Evolutionary conservation across 768 basidiomycete genomes (phyloP).

Genomic region (Suillus hirtellus): DNA sequence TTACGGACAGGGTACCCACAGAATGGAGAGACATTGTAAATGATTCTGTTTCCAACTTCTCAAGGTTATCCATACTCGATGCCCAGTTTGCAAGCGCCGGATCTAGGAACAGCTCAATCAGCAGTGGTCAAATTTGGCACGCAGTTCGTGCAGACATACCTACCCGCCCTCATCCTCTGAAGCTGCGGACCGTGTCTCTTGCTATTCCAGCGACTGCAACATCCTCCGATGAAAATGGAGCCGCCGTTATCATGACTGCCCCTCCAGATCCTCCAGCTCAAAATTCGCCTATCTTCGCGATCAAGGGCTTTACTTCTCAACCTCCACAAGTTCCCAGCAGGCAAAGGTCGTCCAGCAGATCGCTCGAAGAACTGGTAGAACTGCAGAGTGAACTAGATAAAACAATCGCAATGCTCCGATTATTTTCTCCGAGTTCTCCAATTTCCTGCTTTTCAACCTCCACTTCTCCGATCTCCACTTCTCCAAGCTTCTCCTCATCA

Average conservation of each 20-base stretch:
- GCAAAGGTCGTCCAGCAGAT: conserved; percentile 27
- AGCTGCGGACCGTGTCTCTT: conserved; percentile 6
- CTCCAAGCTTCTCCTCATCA: conserved; percentile 35
- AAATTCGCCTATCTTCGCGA: conserved; percentile 48
- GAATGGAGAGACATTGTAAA: conserved; percentile 11
- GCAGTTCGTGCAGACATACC: conserved; percentile 7
- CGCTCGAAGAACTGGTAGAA: conserved; percentile 54
- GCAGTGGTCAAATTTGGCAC: conserved; percentile 9
- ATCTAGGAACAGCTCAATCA: conserved; percentile 14
- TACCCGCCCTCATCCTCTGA: conserved; percentile 7
- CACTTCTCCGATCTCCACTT: conserved; percentile 5
- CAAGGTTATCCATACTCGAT: conserved; percentile 14
- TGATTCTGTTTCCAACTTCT: conserved; percentile 11
- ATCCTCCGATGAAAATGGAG: background rate
- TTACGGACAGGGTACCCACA: conserved; percentile 14
- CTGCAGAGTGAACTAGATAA: conserved; percentile 65
- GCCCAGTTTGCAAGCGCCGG: conserved; percentile 10
- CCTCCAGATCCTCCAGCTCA: conserved; percentile 16
- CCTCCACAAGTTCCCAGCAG: conserved; percentile 11
- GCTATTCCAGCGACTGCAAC: conserved; percentile 6
- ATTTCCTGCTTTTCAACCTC: background rate
- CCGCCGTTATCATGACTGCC: background rate
- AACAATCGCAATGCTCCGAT: conserved; percentile 58
- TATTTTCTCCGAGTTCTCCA: conserved; percentile 37
- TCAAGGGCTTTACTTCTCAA: conserved; percentile 37